Evolutionary conservation across 805 yeast genomes (phyloP), one percentile per base, ranked within the genome.

Genomic region (Cyberlindnera misumaiensis): DNA sequence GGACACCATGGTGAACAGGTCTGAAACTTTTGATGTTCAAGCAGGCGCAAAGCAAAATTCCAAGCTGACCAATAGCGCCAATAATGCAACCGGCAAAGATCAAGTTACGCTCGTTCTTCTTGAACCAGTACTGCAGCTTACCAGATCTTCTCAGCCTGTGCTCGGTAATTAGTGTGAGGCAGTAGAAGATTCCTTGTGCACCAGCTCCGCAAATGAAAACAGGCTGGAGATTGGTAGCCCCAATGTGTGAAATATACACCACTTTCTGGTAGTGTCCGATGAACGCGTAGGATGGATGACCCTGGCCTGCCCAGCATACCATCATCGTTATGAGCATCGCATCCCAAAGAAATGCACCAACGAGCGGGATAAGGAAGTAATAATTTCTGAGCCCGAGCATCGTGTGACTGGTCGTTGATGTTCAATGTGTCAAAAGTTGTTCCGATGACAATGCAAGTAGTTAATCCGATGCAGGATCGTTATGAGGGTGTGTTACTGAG

Each of bases 251-350:
- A 35, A 90, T 75, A 60, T 83, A 90, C 3, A 86, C 80, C 28
- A 80, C 73, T 27, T 61, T 51, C 46, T 68, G 76, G 4, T 61
- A 43, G 1, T 56, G 38, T 27, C 62, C 62, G 68, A 77, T 72
- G 46, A 77, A 78, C 39, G 65, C 56, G 54, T 84, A 83, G 11
- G 72, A 65, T 0, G 95, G 95, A 33, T 73, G 73, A 2, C 96
- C 96, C 53, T 85, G 86, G 4, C 67, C 71, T 3, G 83, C 75
- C 97, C 97, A 89, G 47, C 79, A 73, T 2, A 71, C 58, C 46
- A 89, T 55, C 73, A 90, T 64, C 5, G 95, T 85, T 4, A 82
- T 78, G 10, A 89, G 72, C 96, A 87, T 85, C 4, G 84, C 95
- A 77, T 88, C 83, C 97, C 97, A 89, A 12, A 78, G 80, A 2